These are phyloP conservation scores for Luffa acutangula DNA, from an alignment of 306 rosid species.

Conservation along the genomic window DNA sequence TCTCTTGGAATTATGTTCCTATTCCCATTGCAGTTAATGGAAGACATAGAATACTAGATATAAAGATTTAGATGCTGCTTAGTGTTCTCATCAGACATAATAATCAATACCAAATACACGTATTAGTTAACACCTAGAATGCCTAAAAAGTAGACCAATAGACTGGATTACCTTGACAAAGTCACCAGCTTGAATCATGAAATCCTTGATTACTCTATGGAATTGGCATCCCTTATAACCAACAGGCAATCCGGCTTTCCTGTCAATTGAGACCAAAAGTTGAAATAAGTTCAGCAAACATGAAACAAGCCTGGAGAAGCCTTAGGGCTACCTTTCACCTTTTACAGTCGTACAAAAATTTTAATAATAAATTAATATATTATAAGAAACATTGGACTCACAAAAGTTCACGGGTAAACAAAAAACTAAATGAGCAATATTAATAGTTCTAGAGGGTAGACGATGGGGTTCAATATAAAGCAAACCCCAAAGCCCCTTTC, in stretches of 20 bases:
- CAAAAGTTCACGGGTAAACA: neutral
- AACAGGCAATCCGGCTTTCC: slow-evolving; percentile 90
- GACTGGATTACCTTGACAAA: slow-evolving; percentile 54
- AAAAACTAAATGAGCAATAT: neutral
- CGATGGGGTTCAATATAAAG: neutral
- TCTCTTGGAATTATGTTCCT: neutral
- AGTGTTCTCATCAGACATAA: neutral
- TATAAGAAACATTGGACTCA: neutral
- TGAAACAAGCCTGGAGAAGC: neutral
- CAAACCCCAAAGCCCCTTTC: neutral
- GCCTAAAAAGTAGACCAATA: neutral
- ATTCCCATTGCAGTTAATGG: neutral
- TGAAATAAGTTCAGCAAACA: neutral
- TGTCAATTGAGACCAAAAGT: slow-evolving; percentile 16
- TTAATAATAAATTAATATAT: neutral
- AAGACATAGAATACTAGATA: neutral
- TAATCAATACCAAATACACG: neutral
- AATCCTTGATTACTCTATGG: slow-evolving; percentile 96
- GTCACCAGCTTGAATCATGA: slow-evolving; percentile 97
- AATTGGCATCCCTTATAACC: slow-evolving; percentile 94
- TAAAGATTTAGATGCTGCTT: neutral
- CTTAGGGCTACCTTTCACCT: neutral
- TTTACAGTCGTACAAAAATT: neutral
- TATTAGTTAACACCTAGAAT: neutral
- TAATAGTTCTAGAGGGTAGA: neutral